A percentile compares a stretch with the other conserved stretches of the same genome.
Evolutionary conservation across 2,329 filamentous ascomycete genomes (phyloP).

Genomic region (Phialocephala sp.): DNA sequence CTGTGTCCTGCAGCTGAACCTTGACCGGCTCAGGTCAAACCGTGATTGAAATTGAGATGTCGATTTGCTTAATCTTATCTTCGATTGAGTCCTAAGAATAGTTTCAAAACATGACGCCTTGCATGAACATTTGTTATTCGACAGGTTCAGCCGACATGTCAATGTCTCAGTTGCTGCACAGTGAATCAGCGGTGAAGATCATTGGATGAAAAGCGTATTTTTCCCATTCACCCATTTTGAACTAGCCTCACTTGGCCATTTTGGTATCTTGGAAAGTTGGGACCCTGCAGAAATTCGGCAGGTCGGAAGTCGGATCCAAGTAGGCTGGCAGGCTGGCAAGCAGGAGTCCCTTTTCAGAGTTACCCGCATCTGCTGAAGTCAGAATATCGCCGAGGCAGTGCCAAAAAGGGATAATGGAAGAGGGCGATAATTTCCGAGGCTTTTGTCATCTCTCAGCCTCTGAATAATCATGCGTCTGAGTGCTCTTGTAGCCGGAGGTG

Average conservation of each 20-base stretch:
- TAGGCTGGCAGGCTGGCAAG: neutral
- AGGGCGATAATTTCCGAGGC: slow-evolving; percentile 1
- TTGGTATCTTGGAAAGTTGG: neutral
- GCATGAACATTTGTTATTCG: slow-evolving; percentile 11
- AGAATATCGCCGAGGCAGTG: slow-evolving; percentile 5
- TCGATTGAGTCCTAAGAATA: slow-evolving; percentile 4
- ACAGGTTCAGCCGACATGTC: slow-evolving; percentile 12
- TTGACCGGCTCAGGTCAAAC: neutral
- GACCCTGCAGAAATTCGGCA: slow-evolving; percentile 13
- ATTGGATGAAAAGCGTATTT: slow-evolving; percentile 6
- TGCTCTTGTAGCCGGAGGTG: neutral
- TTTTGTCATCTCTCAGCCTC: neutral
- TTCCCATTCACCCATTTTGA: slow-evolving; percentile 2
- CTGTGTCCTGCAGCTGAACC: slow-evolving; percentile 8
- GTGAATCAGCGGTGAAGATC: slow-evolving; percentile 10
- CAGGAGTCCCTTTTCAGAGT: slow-evolving; percentile 2
- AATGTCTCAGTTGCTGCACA: slow-evolving; percentile 14
- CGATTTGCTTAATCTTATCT: slow-evolving; percentile 12
- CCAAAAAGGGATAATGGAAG: neutral
- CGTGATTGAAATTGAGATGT: slow-evolving; percentile 3
- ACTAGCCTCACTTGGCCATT: slow-evolving; percentile 2
- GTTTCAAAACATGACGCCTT: slow-evolving; percentile 9
- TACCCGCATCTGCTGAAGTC: neutral
- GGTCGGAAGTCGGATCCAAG: slow-evolving; percentile 10
- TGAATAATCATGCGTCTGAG: slow-evolving; percentile 6